phyloP scores from a whole-genome alignment of 768 basidiomycete species.

The Lactarius hatsudake region DNA sequence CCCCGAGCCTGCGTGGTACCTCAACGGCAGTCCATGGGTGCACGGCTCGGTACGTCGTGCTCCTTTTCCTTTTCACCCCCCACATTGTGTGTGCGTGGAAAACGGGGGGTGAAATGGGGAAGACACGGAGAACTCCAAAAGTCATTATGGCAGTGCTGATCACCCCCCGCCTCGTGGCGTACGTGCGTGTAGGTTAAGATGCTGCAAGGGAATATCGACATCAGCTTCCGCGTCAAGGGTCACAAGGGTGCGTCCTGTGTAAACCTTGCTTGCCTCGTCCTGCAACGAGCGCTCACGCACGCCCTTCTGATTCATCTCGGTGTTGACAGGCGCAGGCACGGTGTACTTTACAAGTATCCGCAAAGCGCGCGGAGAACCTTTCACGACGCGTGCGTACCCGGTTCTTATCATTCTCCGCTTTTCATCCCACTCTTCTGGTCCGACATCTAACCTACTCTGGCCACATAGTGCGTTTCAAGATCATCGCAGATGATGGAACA shows the following conservation, averaged over 20 bases:
- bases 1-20: constrained; percentile 65
- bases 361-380: constrained; percentile 66
- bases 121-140: neutral
- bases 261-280: neutral
- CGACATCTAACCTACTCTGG: neutral
- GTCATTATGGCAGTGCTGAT: constrained; percentile 11
- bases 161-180: neutral
- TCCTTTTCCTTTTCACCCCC: too few species aligned
- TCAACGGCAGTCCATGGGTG: constrained; percentile 75
- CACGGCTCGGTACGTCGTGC: constrained; percentile 53
- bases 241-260: constrained; percentile 50
- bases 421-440: neutral
- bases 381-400: constrained; percentile 58
- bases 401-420: neutral
- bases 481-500: constrained; percentile 21
- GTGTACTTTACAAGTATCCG: constrained; percentile 83
- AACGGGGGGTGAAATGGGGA: neutral
- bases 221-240: constrained; percentile 73
- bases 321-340: constrained; percentile 58
- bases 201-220: constrained; percentile 71
- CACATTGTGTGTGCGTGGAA: neutral
- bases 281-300: neutral
- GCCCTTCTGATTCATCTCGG: neutral
- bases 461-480: constrained; percentile 17
- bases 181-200: constrained; percentile 55